phyloP scores from a whole-genome alignment of 2,329 filamentous ascomycete genomes.

The Paraphoma chrysanthemicola region DNA sequence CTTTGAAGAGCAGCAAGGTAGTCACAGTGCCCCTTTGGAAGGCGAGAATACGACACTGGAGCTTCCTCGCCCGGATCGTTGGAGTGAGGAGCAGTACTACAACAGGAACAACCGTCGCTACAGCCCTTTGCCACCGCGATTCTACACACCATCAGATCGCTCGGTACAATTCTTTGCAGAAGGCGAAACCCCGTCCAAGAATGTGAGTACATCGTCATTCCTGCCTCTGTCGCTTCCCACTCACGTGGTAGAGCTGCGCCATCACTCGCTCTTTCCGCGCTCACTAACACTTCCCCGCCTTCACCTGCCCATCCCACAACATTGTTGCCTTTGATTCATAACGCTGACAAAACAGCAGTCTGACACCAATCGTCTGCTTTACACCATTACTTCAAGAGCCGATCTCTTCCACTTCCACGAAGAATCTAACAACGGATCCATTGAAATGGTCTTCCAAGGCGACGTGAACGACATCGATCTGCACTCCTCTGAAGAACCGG shows the following conservation, averaged over 20 bases:
- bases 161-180: constrained; percentile 22
- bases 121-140: constrained; percentile 29
- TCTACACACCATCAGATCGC: constrained; percentile 40
- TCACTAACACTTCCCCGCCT: background rate
- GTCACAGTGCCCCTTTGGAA: constrained; percentile 14
- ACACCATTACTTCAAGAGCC: constrained; percentile 19
- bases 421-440: constrained; percentile 23
- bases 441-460: constrained; percentile 36
- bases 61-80: constrained; percentile 15
- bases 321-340: background rate
- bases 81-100: constrained; percentile 21
- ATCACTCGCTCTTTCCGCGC: background rate
- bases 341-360: constrained; percentile 27
- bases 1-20: constrained; percentile 6
- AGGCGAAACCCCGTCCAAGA: constrained; percentile 35
- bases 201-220: constrained; percentile 36
- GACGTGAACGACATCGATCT: constrained; percentile 27
- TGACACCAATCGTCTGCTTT: constrained; percentile 30
- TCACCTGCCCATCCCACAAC: constrained; percentile 11
- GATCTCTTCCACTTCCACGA: constrained; percentile 8
- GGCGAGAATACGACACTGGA: constrained; percentile 3
- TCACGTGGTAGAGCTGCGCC: constrained; percentile 6
- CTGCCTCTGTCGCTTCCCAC: constrained; percentile 16
- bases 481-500: constrained; percentile 13
- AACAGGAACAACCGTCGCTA: constrained; percentile 6